Conservation (phyloP, 2,329 filamentous ascomycete genomes). For the Ceratocystis lukuohia region DNA sequence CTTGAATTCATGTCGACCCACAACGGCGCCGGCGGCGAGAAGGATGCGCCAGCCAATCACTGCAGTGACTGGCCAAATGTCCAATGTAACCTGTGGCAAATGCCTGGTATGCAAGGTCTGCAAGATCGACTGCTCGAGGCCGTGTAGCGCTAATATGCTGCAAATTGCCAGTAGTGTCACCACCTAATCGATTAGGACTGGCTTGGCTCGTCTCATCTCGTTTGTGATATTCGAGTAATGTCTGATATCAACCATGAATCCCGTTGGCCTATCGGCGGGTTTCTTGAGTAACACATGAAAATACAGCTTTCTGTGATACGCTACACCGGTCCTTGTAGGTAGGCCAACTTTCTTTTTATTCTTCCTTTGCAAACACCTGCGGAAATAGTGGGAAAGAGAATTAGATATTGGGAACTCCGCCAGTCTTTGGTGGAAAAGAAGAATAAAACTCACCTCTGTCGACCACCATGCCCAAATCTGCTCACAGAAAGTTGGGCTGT, state of each 20-base stretch:
- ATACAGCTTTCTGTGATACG: no score
- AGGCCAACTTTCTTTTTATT: no score
- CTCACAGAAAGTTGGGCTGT: conserved; percentile 46
- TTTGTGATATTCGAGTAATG: conserved; percentile 26
- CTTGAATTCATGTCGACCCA: conserved; percentile 38
- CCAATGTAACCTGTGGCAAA: conserved; percentile 47
- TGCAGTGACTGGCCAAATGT: conserved; percentile 40
- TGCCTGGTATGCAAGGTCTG: conserved; percentile 39
- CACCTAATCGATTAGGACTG: conserved; percentile 34
- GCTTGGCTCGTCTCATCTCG: conserved; percentile 21
- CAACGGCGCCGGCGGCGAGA: conserved; percentile 38
- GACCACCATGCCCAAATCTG: conserved; percentile 30
- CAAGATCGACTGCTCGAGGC: conserved; percentile 44
- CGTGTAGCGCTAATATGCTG: conserved; percentile 46
- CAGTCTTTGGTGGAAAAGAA: not conserved
- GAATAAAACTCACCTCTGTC: conserved; percentile 30
- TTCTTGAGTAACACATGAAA: no score
- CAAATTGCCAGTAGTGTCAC: conserved; percentile 45
- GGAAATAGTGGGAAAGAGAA: no score
- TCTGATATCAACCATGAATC: conserved; percentile 29
- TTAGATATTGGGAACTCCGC: no score
- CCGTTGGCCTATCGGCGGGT: conserved; percentile 30
- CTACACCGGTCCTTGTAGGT: no score
- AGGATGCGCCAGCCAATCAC: conserved; percentile 38
- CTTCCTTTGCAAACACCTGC: no score